These are phyloP conservation scores for Colletotrichum sansevieriae DNA, from an alignment of 2,329 filamentous ascomycete species.

Conservation along the genomic window DNA sequence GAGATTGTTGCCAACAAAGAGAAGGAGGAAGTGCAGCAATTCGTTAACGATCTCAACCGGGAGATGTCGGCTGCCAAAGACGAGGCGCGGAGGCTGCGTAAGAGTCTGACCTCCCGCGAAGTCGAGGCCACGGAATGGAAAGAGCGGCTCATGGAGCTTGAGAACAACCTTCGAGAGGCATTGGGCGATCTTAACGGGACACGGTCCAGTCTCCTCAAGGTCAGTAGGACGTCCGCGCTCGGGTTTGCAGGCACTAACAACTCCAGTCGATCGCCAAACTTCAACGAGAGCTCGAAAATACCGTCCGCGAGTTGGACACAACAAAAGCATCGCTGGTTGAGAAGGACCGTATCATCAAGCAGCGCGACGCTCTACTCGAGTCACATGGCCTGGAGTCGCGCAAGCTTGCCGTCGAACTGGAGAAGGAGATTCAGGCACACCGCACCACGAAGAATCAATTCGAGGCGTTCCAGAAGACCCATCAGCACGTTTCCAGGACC, in stretches of 20 bases:
- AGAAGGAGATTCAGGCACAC: constrained; percentile 88
- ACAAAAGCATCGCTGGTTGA: constrained; percentile 85
- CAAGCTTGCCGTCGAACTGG: constrained; percentile 87
- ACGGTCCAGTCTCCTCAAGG: constrained; percentile 85
- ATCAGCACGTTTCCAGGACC: constrained; percentile 87
- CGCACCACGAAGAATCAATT: constrained; percentile 89
- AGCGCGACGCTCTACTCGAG: constrained; percentile 89
- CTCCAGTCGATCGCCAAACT: constrained; percentile 83
- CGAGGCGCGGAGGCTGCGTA: constrained; percentile 84
- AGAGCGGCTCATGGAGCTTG: constrained; percentile 88
- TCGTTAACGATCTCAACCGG: constrained; percentile 91
- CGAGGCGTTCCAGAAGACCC: constrained; percentile 88
- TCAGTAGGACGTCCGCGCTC: constrained; percentile 52
- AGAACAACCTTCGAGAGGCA: constrained; percentile 87
- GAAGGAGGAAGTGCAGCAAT: constrained; percentile 94
- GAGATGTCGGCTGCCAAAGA: constrained; percentile 88
- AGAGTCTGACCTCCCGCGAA: constrained; percentile 85
- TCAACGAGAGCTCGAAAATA: constrained; percentile 88
- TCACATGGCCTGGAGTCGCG: constrained; percentile 88
- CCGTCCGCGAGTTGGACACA: constrained; percentile 83
- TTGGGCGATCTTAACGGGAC: constrained; percentile 91
- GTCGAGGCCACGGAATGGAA: constrained; percentile 93
- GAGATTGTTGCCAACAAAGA: constrained; percentile 89
- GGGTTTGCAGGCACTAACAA: constrained; percentile 20
- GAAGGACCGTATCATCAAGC: constrained; percentile 90